Percentiles rank a stretch among this genome's conserved stretches.
phyloP scores from a whole-genome alignment of 768 basidiomycete genomes.

The Panaeolus cyanescens region DNA sequence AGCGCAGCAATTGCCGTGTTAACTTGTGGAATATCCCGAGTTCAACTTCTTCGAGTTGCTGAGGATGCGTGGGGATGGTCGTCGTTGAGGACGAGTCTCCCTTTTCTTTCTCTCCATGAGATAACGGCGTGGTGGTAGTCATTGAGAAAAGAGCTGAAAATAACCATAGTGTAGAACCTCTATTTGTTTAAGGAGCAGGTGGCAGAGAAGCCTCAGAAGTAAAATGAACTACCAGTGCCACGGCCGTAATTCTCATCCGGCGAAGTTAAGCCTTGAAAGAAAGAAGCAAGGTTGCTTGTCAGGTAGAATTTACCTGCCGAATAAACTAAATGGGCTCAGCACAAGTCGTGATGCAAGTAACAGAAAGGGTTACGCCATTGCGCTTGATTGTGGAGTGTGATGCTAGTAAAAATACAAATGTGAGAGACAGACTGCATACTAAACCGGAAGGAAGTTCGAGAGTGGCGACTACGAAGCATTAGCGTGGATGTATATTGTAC shows the following conservation, averaged over 20 bases:
- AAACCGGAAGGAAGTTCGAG: neutral
- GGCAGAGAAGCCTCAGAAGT: neutral
- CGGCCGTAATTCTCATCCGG: too few relatives aligned
- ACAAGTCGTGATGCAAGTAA: neutral
- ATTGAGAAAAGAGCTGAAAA: neutral
- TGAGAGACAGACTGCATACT: neutral
- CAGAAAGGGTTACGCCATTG: neutral
- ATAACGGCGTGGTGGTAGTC: neutral
- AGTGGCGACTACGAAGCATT: neutral
- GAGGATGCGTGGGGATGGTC: neutral
- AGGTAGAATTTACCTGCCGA: too few relatives aligned
- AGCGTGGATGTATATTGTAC: neutral
- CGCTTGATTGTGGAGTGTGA: neutral
- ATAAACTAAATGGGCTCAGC: too few relatives aligned
- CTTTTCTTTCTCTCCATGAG: neutral
- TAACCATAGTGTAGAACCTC: neutral
- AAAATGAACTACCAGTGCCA: neutral
- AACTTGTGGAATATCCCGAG: conserved; percentile 13
- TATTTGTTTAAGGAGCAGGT: neutral
- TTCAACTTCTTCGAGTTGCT: neutral
- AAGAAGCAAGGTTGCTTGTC: too few relatives aligned
- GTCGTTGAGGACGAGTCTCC: neutral
- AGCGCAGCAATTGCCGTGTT: conserved; percentile 24
- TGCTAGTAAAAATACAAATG: conserved; percentile 30
- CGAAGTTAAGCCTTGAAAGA: too few relatives aligned